A percentile compares a stretch with the other conserved stretches of the same genome.
Evolutionary conservation across 2,329 filamentous ascomycete species (phyloP).

Genomic region (Ophiostoma fasciatum): DNA sequence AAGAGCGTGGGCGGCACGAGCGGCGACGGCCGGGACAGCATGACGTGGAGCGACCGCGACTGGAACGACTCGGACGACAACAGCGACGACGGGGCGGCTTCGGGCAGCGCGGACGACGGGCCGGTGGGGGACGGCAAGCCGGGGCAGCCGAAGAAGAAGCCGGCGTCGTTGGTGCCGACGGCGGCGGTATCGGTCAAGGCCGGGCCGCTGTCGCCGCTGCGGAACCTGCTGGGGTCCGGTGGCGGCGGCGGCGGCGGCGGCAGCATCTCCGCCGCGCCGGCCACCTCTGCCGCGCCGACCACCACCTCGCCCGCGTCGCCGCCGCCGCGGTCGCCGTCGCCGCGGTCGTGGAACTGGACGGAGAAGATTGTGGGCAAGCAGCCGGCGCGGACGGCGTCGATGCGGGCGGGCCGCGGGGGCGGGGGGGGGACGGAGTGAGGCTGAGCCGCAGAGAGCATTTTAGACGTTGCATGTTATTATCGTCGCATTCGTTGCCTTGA

Average conservation of each 20-base stretch:
- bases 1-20: constrained; percentile 14
- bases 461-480: too few relatives aligned
- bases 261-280: neutral
- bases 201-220: constrained; percentile 3
- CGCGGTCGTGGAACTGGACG: constrained; percentile 5
- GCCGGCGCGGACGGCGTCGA: neutral
- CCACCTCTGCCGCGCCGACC: too few relatives aligned
- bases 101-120: too few relatives aligned
- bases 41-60: constrained; percentile 52
- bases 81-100: constrained; percentile 18
- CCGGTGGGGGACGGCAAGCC: too few relatives aligned
- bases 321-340: neutral
- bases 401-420: neutral
- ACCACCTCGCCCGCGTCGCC: neutral
- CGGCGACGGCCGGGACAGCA: constrained; percentile 32
- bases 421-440: too few relatives aligned
- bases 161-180: constrained; percentile 6
- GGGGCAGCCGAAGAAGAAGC: constrained; percentile 1
- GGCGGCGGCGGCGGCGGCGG: neutral
- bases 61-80: constrained; percentile 40
- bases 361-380: constrained; percentile 7
- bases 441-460: too few relatives aligned
- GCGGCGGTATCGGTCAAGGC: constrained; percentile 4
- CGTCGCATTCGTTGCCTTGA: too few relatives aligned
- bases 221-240: neutral